Evolutionary conservation across 2,329 filamentous ascomycete genomes (phyloP), one percentile per base, ranked within the genome.

Genomic region (Reticulascus tulasneorum): DNA sequence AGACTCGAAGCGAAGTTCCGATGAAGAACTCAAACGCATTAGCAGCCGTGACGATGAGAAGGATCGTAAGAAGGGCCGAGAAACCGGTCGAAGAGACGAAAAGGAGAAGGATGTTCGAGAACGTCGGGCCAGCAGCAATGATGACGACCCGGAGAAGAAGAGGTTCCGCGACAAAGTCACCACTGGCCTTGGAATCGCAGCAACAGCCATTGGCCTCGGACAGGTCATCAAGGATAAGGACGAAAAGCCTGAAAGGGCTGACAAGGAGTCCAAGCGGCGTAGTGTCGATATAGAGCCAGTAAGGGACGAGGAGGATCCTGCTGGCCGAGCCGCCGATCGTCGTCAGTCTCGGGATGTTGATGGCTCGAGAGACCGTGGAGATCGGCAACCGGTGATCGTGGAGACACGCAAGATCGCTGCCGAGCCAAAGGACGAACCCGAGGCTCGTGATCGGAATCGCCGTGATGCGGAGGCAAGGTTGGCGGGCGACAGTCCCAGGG

Each of bases 91-190:
- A 20, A n/a, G n/a, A n/a, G 32, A 33, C 7, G 44, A 47, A 13
- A 33, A 19, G 8, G 47, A 50, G 13, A 51, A 55, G n/a, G 50
- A 54, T 5, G 44, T 43, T n/a, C 47, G 52, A 20, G 50, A 55
- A 5, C 40, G 48, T 6, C 51, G 45, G 33, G 52, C 50, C 21
- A 50, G 44, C 21, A 50, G 46, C 4, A 56, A 60, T 9, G 53
- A 55, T 3, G 64, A 66, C 8, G 59, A 63, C n/a, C 60, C 59
- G 37, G 62, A 63, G 26, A 63, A 59, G 16, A 60, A 62, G 29
- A 65, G 65, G 33, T 50, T 67, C 22, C 64, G 68, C 23, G 71
- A 76, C 29, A 75, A 71, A 43, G 55, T 73, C 17, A 58, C 61
- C 8, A 56, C 64, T 7, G 72, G 71, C 1, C 54, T 75, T 5